Percentiles rank a stretch among this genome's conserved stretches.
phyloP scores from a whole-genome alignment of 208 protist genomes.

The Acanthamoeba polyphaga region DNA sequence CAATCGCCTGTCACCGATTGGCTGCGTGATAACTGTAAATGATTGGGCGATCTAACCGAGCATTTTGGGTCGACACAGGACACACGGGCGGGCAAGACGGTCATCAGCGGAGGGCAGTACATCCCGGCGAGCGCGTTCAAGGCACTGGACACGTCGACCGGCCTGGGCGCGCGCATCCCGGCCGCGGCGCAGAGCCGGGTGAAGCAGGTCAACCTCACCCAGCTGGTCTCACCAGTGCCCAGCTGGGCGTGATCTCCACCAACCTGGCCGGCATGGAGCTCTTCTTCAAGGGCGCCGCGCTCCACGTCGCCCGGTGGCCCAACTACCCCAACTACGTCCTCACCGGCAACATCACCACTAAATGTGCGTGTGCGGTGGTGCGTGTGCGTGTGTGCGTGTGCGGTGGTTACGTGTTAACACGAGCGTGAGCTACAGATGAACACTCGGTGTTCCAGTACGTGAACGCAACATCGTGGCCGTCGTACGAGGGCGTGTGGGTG shows the following conservation, averaged over 20 bases:
- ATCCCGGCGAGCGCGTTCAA: not conserved
- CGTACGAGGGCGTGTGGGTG: constrained; percentile 40
- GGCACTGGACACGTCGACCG: not conserved
- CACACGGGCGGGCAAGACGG: not conserved
- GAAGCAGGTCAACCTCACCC: constrained; percentile 21
- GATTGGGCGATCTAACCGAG: too few relatives aligned
- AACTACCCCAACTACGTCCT: constrained; percentile 32
- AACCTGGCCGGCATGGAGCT: constrained; percentile 21
- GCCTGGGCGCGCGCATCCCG: not conserved
- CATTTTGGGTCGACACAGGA: too few relatives aligned
- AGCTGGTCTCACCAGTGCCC: not conserved
- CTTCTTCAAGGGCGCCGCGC: constrained; percentile 40
- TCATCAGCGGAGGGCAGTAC: constrained; percentile 32
- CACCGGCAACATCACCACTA: not conserved
- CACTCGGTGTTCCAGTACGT: not conserved
- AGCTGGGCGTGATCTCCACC: not conserved
- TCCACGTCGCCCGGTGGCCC: constrained; percentile 9
- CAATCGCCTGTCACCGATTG: too few relatives aligned
- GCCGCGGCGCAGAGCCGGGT: not conserved
- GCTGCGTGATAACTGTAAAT: too few relatives aligned
- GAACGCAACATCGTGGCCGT: not conserved
- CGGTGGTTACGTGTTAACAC: not conserved
- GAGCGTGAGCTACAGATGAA: not conserved
- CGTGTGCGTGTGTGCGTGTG: not conserved
- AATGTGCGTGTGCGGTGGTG: not conserved